These are phyloP conservation scores for Thalassiosira profunda DNA, from an alignment of 108 stramenopile genomes.

Conservation along the genomic window DNA sequence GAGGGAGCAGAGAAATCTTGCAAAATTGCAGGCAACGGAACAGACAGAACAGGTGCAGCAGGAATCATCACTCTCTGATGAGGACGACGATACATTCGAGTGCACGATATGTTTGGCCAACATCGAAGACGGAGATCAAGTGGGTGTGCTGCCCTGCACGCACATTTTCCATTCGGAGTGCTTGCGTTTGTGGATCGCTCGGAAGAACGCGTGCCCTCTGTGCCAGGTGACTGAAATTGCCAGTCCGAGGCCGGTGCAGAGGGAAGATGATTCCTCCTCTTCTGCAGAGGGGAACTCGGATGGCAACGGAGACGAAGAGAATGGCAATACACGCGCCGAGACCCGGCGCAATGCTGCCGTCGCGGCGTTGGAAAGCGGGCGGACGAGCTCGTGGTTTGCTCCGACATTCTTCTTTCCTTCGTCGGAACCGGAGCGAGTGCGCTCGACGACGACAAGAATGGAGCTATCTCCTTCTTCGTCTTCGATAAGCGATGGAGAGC, in stretches of 20 bases:
- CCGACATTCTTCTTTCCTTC: too few species aligned
- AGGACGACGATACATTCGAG: slow-evolving; percentile 32
- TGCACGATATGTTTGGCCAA: slow-evolving; percentile 71
- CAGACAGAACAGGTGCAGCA: too few species aligned
- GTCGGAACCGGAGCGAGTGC: too few species aligned
- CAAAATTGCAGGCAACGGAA: background rate
- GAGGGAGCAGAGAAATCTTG: slow-evolving; percentile 3
- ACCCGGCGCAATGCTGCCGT: too few species aligned
- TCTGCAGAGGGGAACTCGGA: too few species aligned
- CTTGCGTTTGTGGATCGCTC: slow-evolving; percentile 63
- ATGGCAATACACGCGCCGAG: too few species aligned
- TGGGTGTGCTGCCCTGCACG: slow-evolving; percentile 59
- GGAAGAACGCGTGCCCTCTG: slow-evolving; percentile 77
- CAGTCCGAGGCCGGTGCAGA: slow-evolving; percentile 34
- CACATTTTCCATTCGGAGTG: slow-evolving; percentile 79
- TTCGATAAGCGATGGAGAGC: too few species aligned
- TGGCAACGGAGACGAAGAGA: too few species aligned
- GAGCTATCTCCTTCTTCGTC: background rate
- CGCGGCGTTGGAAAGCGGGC: too few species aligned
- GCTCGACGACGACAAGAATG: too few species aligned
- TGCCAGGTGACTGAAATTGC: slow-evolving; percentile 68
- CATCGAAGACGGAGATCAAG: slow-evolving; percentile 66
- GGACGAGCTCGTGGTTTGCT: too few species aligned
- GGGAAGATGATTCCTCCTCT: background rate
- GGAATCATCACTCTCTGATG: too few species aligned